Conservation (phyloP, 2,329 filamentous ascomycete genomes). For the Pestalotiopsis sp. region DNA sequence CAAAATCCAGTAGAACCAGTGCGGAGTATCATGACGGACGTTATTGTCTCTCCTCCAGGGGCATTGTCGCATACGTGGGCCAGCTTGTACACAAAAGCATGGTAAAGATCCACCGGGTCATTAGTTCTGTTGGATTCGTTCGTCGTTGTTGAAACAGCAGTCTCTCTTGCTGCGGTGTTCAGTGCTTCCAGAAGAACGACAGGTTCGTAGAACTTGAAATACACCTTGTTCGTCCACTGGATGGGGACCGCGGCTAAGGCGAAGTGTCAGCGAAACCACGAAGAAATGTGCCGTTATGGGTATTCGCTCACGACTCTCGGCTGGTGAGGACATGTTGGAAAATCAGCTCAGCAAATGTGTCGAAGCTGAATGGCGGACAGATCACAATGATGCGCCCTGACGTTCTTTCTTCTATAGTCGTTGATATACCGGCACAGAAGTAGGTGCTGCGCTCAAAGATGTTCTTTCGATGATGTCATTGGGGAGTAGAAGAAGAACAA, state of each 20-base stretch:
- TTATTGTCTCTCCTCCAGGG: background rate
- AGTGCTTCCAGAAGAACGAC: background rate
- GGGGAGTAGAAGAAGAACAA: background rate
- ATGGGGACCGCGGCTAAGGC: background rate
- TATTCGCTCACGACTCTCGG: background rate
- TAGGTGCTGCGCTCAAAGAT: background rate
- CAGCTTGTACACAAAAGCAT: background rate
- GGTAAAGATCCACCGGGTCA: background rate
- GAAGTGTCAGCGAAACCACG: background rate
- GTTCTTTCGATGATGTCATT: background rate
- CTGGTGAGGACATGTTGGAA: background rate
- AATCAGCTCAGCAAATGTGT: too few species aligned
- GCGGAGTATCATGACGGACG: background rate
- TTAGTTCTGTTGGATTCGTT: background rate
- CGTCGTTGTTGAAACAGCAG: background rate
- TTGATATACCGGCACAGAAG: background rate
- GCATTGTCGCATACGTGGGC: background rate
- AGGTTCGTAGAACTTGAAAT: background rate
- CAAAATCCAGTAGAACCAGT: background rate
- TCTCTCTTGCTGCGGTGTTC: background rate
- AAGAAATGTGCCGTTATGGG: background rate
- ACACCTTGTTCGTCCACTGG: background rate
- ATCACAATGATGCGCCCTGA: background rate
- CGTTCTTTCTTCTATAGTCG: background rate
- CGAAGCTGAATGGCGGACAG: too few species aligned